Evolutionary conservation across 306 rosid species (phyloP).

Genomic region (Leucaena leucocephala): DNA sequence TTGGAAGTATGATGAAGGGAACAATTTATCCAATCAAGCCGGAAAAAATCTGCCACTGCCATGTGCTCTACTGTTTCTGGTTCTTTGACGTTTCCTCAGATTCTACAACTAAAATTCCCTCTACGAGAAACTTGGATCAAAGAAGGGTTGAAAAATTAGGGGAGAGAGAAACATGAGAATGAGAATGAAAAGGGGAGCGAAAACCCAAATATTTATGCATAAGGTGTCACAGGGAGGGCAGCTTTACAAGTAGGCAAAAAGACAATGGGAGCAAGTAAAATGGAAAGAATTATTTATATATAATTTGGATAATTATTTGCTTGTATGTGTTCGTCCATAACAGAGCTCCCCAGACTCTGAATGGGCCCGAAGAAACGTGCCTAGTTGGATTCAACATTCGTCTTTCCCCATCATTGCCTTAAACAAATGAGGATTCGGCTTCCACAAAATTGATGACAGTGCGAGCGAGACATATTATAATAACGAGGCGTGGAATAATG

Average conservation of each 20-base stretch:
- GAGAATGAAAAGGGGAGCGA: too few relatives aligned
- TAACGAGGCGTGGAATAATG: slow-evolving; percentile 37
- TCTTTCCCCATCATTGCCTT: slow-evolving; percentile 20
- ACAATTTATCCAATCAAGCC: slow-evolving; percentile 34
- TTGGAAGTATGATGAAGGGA: slow-evolving; percentile 27
- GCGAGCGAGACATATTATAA: slow-evolving; percentile 13
- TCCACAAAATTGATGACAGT: neutral
- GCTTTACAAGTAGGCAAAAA: slow-evolving; percentile 25
- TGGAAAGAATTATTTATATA: neutral
- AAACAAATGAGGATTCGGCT: slow-evolving; percentile 34
- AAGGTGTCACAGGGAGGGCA: neutral
- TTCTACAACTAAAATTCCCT: slow-evolving; percentile 63
- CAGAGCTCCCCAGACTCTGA: slow-evolving; percentile 33
- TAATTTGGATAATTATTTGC: neutral
- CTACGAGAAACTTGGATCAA: slow-evolving; percentile 46
- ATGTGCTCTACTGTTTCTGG: slow-evolving; percentile 42
- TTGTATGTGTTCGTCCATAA: slow-evolving; percentile 27
- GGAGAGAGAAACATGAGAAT: too few relatives aligned
- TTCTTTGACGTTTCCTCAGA: slow-evolving; percentile 49
- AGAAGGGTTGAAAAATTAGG: slow-evolving; percentile 5
- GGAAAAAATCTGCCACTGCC: slow-evolving; percentile 36
- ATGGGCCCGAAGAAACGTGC: slow-evolving; percentile 51
- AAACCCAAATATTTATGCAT: too few relatives aligned
- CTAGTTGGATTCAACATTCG: slow-evolving; percentile 43
- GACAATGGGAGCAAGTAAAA: slow-evolving; percentile 22